Conservation (phyloP, 139 green algal species). For the Chlamydomonas incerta region DNA sequence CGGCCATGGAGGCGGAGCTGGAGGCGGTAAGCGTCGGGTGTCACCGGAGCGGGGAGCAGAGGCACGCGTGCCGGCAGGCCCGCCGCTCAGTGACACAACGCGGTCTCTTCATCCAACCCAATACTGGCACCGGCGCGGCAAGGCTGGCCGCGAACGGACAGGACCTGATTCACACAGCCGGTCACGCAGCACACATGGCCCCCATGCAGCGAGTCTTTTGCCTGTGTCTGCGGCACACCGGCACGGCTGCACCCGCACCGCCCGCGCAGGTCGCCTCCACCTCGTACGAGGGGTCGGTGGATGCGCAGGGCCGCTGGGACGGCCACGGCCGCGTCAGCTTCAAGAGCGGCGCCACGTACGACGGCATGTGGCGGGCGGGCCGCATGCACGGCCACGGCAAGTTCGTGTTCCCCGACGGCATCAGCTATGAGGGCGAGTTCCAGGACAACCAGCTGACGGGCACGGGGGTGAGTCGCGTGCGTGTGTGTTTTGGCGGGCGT, state of each 20-base stretch:
- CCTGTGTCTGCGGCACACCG: too few relatives aligned
- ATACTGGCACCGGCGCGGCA: too few relatives aligned
- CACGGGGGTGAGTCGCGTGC: constrained; percentile 65
- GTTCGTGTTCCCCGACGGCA: constrained; percentile 66
- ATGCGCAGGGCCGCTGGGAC: constrained; percentile 32
- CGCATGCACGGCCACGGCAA: constrained; percentile 65
- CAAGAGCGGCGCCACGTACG: constrained; percentile 61
- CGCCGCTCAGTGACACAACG: too few relatives aligned
- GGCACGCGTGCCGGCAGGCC: too few relatives aligned
- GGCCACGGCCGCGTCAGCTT: constrained; percentile 55
- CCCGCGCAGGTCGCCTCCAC: constrained; percentile 41
- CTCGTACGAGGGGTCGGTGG: constrained; percentile 45
- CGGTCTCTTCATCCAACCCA: too few relatives aligned
- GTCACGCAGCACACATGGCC: too few relatives aligned
- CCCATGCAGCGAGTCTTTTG: too few relatives aligned
- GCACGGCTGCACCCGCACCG: too few relatives aligned
- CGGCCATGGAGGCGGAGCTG: constrained; percentile 39
- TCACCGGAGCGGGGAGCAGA: too few relatives aligned
- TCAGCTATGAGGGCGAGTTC: constrained; percentile 66
- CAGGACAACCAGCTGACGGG: constrained; percentile 58
- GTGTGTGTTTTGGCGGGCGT: too few relatives aligned
- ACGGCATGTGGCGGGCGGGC: constrained; percentile 62
- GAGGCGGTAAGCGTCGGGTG: constrained; percentile 39
- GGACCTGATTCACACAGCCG: too few relatives aligned
- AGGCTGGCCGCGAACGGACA: too few relatives aligned